These are phyloP conservation scores for Penicillium cosmopolitanum DNA, from an alignment of 495 filamentous ascomycete genomes.

Conservation along the genomic window DNA sequence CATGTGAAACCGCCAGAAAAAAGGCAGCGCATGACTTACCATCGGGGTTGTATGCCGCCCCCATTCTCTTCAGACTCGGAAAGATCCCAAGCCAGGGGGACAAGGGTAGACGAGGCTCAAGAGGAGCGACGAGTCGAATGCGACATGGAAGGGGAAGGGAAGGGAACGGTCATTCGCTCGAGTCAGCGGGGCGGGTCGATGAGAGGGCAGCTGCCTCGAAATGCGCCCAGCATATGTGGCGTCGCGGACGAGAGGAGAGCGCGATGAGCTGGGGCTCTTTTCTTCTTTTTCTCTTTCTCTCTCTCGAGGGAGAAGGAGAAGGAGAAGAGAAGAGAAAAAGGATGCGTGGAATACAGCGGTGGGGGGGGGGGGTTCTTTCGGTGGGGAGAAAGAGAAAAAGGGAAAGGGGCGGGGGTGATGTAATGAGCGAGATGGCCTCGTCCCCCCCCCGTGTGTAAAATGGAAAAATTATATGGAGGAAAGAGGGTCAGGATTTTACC, in stretches of 20 bases:
- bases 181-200: slow-evolving; percentile 30
- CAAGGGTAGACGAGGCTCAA: slow-evolving; percentile 33
- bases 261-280: no score
- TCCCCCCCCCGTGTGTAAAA: background rate
- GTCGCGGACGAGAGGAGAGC: slow-evolving; percentile 19
- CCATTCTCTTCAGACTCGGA: slow-evolving; percentile 37
- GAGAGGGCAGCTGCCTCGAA: slow-evolving; percentile 45
- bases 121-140: slow-evolving; percentile 24
- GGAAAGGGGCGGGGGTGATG: slow-evolving; percentile 43
- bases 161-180: slow-evolving; percentile 31
- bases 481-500: no score
- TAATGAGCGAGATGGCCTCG: slow-evolving; percentile 17
- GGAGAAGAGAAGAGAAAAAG: slow-evolving; percentile 15
- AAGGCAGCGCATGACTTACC: slow-evolving; percentile 39
- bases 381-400: slow-evolving; percentile 44
- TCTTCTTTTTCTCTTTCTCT: no score
- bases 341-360: slow-evolving; percentile 7
- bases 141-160: slow-evolving; percentile 21
- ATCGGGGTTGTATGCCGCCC: slow-evolving; percentile 44
- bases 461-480: background rate
- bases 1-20: slow-evolving; percentile 29
- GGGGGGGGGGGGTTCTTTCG: slow-evolving; percentile 32
- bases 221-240: slow-evolving; percentile 42
- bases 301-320: background rate
- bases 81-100: slow-evolving; percentile 4